A percentile compares a stretch with the other conserved stretches of the same genome.
Conservation (phyloP, 2,329 filamentous ascomycete species). For the Blastomyces parvus region DNA sequence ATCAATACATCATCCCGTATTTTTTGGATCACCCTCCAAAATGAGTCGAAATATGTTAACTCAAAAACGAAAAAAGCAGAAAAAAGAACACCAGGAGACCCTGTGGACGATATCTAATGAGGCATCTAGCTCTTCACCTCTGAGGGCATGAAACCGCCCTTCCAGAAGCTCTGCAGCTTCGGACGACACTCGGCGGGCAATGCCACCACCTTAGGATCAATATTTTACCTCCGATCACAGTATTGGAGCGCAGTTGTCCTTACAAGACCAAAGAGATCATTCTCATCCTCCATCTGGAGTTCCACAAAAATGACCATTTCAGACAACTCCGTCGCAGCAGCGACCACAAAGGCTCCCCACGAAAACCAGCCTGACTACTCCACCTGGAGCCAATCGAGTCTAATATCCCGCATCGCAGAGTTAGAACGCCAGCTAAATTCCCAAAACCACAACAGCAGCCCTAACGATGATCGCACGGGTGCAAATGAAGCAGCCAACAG, state of each 20-base stretch:
- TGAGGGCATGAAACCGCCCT: slow-evolving; percentile 11
- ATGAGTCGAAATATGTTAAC: neutral
- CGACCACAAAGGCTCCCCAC: neutral
- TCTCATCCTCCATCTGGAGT: neutral
- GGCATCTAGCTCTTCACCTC: neutral
- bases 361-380: slow-evolving; percentile 42
- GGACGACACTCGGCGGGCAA: neutral
- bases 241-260: neutral
- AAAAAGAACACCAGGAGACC: neutral
- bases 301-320: neutral
- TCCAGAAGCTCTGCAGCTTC: slow-evolving; percentile 9
- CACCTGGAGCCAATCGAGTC: slow-evolving; percentile 57
- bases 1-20: neutral
- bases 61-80: too few relatives aligned
- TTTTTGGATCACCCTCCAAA: neutral
- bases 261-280: neutral
- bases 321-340: neutral
- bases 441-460: slow-evolving; percentile 19
- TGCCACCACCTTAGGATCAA: neutral
- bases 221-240: neutral
- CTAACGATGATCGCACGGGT: slow-evolving; percentile 2
- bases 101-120: neutral
- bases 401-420: slow-evolving; percentile 57
- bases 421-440: slow-evolving; percentile 57
- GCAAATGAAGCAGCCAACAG: slow-evolving; percentile 12